Evolutionary conservation across 2,329 filamentous ascomycete species (phyloP).

Genomic region (Cercospora canescens): DNA sequence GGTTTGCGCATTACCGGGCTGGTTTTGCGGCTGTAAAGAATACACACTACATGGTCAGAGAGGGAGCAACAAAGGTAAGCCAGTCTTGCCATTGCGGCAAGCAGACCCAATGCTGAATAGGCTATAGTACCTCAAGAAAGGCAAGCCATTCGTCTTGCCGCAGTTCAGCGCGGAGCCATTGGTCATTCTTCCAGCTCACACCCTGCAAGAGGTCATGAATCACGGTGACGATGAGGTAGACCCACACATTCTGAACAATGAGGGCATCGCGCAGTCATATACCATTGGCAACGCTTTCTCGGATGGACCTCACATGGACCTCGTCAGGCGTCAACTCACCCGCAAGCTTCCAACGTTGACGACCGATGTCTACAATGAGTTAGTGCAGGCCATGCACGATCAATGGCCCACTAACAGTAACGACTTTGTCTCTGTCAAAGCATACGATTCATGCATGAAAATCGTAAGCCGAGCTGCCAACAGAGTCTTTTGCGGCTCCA

Average conservation of each 20-base stretch:
- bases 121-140: slow-evolving; percentile 17
- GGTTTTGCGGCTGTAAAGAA: slow-evolving; percentile 17
- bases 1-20: slow-evolving; percentile 17
- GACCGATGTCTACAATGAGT: slow-evolving; percentile 25
- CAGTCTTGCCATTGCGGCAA: neutral
- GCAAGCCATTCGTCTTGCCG: slow-evolving; percentile 23
- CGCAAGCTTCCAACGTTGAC: slow-evolving; percentile 26
- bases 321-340: slow-evolving; percentile 24
- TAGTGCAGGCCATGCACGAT: slow-evolving; percentile 17
- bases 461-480: slow-evolving; percentile 27
- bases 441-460: slow-evolving; percentile 23
- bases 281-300: slow-evolving; percentile 14
- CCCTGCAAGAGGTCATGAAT: slow-evolving; percentile 23
- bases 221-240: slow-evolving; percentile 23
- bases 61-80: slow-evolving; percentile 13
- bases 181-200: slow-evolving; percentile 22
- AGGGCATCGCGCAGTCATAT: slow-evolving; percentile 19
- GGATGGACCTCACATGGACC: slow-evolving; percentile 20
- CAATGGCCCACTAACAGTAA: slow-evolving; percentile 15
- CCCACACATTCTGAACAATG: slow-evolving; percentile 10
- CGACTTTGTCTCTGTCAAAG: slow-evolving; percentile 18
- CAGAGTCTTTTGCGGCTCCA: slow-evolving; percentile 25
- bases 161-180: slow-evolving; percentile 24
- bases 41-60: slow-evolving; percentile 18
- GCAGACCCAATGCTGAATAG: neutral